Percentiles rank a stretch among this genome's conserved stretches.
phyloP scores from a whole-genome alignment of 192 early-diverging fungal genomes.

The Diversispora eburnea region DNA sequence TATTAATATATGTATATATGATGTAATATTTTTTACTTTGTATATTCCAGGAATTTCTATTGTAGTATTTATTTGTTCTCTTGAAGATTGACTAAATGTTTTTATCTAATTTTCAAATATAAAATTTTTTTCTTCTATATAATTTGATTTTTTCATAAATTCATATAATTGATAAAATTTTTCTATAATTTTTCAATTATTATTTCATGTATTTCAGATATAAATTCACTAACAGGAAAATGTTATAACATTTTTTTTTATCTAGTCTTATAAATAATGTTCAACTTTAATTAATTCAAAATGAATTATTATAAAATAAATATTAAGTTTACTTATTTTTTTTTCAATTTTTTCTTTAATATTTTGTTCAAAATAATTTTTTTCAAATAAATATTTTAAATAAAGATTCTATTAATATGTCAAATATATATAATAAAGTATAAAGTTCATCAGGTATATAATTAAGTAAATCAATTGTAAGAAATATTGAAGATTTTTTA shows the following conservation, averaged over 20 bases:
- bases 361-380: neutral
- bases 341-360: neutral
- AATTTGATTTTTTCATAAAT: neutral
- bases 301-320: too few relatives aligned
- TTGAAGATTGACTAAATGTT: neutral
- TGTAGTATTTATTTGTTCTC: neutral
- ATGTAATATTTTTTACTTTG: neutral
- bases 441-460: neutral
- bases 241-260: conserved; percentile 3
- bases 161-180: conserved; percentile 2
- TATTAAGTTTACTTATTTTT: neutral
- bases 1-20: neutral
- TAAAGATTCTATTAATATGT: neutral
- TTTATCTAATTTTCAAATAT: neutral
- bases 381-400: conserved; percentile 4
- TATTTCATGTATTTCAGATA: neutral
- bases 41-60: neutral
- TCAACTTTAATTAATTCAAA: neutral
- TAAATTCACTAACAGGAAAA: conserved; percentile 4
- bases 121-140: neutral
- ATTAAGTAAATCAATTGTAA: neutral
- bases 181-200: neutral
- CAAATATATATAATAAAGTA: neutral
- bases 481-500: neutral
- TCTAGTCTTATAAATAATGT: neutral